Evolutionary conservation across 805 yeast species (phyloP), one percentile per base, ranked within the genome.

Genomic region (Zygosaccharomyces pseudorouxii): DNA sequence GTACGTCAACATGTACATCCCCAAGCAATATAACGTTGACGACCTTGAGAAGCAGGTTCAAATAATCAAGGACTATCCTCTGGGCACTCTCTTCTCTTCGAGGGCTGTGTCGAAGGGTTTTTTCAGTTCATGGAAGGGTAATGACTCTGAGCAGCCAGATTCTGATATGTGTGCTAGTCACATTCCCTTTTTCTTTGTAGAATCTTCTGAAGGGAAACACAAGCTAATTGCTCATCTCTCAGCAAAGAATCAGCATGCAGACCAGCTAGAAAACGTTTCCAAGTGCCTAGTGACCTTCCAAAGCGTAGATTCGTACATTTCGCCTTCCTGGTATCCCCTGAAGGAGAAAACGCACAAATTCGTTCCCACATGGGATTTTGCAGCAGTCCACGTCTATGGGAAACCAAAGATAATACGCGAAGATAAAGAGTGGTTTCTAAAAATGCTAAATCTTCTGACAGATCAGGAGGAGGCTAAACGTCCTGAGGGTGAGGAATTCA

Each of bases 321-420:
- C 81, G 20, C 86, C 88, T 1, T 62, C 73, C 12, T 82, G 81
- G 74, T 82, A 82, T 57, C 76, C 79, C 6, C 70, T 73, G 18
- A 81, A 82, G 65, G 65, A 72, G 41, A 71, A 71, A 42, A 77
- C 82, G 28, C 82, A 79, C 52, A 81, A 80, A 58, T 73, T 71
- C 37, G 87, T 81, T n/a, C 86, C 87, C 14, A 82, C 87, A 1
- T 82, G 54, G 54, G 44, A 43, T 25, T 50, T 40, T 45, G 54
- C 54, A 4, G 37, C 37, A 14, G 37, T 33, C 19, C 37, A 33
- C 14, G 37, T 33, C 12, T 33, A 33, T 5, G 37, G 37, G 16
- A 33, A 7, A 20, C 36, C 82, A 8, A 67, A 51, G 22, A 51
- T 75, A 22, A 59, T 78, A 12, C 61, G 71, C 18, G 79, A 76